Percentiles rank a stretch among this genome's conserved stretches.
phyloP scores from a whole-genome alignment of 2,329 filamentous ascomycete species.

The Lachnellula hyalina region DNA sequence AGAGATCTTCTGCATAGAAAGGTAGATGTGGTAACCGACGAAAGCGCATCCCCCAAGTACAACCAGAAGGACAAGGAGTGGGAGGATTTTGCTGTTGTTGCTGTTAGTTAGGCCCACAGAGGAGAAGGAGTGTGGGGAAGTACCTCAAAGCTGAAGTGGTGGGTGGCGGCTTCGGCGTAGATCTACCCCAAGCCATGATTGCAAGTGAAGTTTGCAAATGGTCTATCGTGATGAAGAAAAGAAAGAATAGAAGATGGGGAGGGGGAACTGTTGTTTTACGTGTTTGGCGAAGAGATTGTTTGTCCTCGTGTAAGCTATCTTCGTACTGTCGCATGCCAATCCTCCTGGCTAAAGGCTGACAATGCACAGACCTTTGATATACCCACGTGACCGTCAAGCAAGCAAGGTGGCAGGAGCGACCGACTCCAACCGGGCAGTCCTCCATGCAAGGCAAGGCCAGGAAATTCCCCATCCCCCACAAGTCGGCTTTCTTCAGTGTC shows the following conservation, averaged over 20 bases:
- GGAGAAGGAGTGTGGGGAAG: neutral
- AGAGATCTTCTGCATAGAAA: constrained; percentile 61
- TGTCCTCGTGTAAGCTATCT: neutral
- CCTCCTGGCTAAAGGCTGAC: neutral
- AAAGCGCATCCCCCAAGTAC: constrained; percentile 54
- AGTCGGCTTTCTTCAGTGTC: constrained; percentile 12
- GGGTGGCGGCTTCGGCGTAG: constrained; percentile 26
- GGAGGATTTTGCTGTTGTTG: constrained; percentile 48
- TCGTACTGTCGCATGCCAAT: neutral
- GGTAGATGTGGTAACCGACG: constrained; percentile 68
- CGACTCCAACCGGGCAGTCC: neutral
- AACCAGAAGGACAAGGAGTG: constrained; percentile 59
- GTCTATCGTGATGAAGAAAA: neutral
- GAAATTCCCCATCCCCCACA: constrained; percentile 3
- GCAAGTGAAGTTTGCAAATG: neutral
- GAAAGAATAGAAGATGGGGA: neutral
- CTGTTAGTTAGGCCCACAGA: constrained; percentile 3
- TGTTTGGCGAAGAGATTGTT: neutral
- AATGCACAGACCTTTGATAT: neutral
- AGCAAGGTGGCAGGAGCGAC: too few species aligned
- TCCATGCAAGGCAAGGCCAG: constrained; percentile 8
- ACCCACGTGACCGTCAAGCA: neutral
- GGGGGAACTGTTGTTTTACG: neutral
- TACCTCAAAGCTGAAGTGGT: constrained; percentile 30
- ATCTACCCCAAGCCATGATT: constrained; percentile 33